Conservation (phyloP, 2,329 filamentous ascomycete species). For the Zarea fungicola region DNA sequence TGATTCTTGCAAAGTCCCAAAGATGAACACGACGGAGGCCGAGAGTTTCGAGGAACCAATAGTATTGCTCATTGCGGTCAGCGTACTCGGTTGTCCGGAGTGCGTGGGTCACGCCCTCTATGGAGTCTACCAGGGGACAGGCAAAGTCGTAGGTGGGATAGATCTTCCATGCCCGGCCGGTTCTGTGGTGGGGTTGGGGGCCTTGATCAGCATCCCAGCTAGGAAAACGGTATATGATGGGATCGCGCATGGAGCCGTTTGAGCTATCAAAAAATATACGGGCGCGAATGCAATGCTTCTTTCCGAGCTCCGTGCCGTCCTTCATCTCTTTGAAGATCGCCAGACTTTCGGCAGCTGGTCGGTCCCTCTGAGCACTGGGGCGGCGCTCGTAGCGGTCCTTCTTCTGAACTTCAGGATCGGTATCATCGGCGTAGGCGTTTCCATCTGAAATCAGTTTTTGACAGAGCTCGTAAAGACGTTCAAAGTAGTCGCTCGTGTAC, state of each 20-base stretch:
- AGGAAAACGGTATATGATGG: constrained; percentile 75
- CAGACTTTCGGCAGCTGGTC: constrained; percentile 69
- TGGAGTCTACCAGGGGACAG: constrained; percentile 72
- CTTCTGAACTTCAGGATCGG: constrained; percentile 75
- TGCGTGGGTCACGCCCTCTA: constrained; percentile 80
- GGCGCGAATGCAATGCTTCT: too few species aligned
- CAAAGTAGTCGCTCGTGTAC: constrained; percentile 87
- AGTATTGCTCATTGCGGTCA: constrained; percentile 79
- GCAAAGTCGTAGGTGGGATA: constrained; percentile 87
- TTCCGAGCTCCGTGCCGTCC: constrained; percentile 65
- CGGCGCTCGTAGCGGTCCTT: constrained; percentile 73
- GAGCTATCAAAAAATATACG: too few species aligned
- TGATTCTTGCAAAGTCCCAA: constrained; percentile 81
- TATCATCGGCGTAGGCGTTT: constrained; percentile 84
- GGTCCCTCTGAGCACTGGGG: constrained; percentile 68
- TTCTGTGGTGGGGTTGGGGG: constrained; percentile 71
- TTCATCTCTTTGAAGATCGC: constrained; percentile 84
- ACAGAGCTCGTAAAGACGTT: constrained; percentile 74
- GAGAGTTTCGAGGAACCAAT: constrained; percentile 75
- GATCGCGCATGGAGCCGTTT: constrained; percentile 83
- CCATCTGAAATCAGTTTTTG: constrained; percentile 74
- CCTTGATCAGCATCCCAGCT: constrained; percentile 37
- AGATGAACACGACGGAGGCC: constrained; percentile 72
- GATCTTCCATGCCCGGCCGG: constrained; percentile 73
- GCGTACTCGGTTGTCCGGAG: constrained; percentile 82